Evolutionary conservation across 2,329 filamentous ascomycete genomes (phyloP), one percentile per base, ranked within the genome.

Genomic region (Sarocladium kiliense): DNA sequence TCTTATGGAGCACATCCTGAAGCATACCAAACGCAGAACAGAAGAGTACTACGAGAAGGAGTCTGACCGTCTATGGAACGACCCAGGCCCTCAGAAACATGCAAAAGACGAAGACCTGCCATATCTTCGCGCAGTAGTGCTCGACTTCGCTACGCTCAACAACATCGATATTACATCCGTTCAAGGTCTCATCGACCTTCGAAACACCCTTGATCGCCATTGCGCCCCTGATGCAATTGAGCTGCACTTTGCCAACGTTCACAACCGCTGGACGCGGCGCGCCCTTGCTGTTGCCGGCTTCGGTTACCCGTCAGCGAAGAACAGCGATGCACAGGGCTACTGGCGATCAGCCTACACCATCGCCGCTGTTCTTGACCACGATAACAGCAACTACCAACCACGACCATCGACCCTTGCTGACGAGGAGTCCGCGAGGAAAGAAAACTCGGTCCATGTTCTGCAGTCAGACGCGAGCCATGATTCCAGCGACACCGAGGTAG

Each of bases 91-190:
- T 56, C 12, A 27, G 26, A 39, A 27, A 10, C 7, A 45, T 5
- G 58, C 60, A 23, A 53, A 63, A 32, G 58, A 59, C 16, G 65
- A 70, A 30, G 62, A 63, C 12, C 68, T 75, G 1, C 80, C 81
- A 0, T 66, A 73, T 11, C 70, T 84, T 16, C 74, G 74, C 4
- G 80, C 82, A 4, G 60, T 86, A 9, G 72, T 85, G 10, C 70
- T 85, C 2, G 82, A 85, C 66, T 82, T 80, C 62, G 77, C 77
- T 0, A 73, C 79, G 1, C 78, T 85, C 45, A 80, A 81, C 61
- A 74, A 75, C 55, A 68, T 85, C 26, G 82, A 86, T 57, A 74
- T 82, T 9, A 84, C 81, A 0, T 77, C 78, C 2, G 66, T 84
- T 0, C 81, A 85, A 60, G 77, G 77, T 1, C 68, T 86, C 11